A percentile compares a stretch with the other conserved stretches of the same genome.
These are phyloP conservation scores for Ophiorrhiza pumila DNA, from an alignment of 257 asterid species.

Conservation along the genomic window DNA sequence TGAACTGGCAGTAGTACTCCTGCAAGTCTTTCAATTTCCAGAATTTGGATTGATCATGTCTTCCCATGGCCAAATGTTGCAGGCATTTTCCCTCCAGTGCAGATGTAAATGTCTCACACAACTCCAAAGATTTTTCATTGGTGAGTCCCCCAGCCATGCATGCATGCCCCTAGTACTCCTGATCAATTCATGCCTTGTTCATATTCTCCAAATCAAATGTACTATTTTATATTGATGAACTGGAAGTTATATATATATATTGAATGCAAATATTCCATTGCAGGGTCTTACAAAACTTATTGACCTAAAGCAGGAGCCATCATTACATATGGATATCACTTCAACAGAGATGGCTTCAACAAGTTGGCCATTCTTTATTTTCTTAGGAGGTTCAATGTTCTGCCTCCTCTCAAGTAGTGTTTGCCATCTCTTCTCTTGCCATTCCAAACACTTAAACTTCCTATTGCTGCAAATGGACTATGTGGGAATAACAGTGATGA, in stretches of 20 bases:
- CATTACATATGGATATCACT: conserved; percentile 26
- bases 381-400: conserved; percentile 76
- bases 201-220: neutral
- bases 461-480: conserved; percentile 74
- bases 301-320: conserved; percentile 52
- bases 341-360: conserved; percentile 33
- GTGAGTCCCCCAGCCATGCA: too few relatives aligned
- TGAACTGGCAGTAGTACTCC: neutral
- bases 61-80: conserved; percentile 17
- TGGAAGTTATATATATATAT: too few relatives aligned
- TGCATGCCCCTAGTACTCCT: too few relatives aligned
- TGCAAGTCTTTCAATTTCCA: neutral
- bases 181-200: neutral
- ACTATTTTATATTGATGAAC: too few relatives aligned
- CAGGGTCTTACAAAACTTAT: conserved; percentile 55
- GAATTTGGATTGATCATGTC: neutral
- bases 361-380: conserved; percentile 86
- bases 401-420: conserved; percentile 84
- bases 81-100: conserved; percentile 66
- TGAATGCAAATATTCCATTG: too few relatives aligned
- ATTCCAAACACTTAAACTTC: conserved; percentile 51
- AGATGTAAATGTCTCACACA: conserved; percentile 47
- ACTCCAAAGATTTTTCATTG: conserved; percentile 47
- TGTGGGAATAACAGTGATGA: conserved; percentile 87
- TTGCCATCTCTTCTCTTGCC: conserved; percentile 93